phyloP scores from a whole-genome alignment of 768 basidiomycete genomes.

The Lepiota brunneoincarnata region DNA sequence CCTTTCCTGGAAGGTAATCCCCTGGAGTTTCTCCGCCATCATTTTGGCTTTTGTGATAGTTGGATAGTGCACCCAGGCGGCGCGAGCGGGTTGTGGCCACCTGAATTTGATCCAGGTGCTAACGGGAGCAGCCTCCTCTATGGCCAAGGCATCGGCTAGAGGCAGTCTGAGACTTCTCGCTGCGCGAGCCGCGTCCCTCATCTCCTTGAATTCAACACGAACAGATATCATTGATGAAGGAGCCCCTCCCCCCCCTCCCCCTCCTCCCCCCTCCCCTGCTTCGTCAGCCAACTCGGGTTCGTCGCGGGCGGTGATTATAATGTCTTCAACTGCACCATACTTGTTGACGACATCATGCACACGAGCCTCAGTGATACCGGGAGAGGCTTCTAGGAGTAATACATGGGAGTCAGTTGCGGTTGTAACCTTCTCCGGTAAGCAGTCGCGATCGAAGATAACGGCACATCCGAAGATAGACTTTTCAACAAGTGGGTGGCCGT shows the following conservation, averaged over 20 bases:
- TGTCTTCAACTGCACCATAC: slow-evolving; percentile 7
- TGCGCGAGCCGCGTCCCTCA: slow-evolving; percentile 5
- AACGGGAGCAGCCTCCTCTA: not conserved
- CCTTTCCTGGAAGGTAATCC: slow-evolving; percentile 33
- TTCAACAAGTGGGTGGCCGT: slow-evolving; percentile 16
- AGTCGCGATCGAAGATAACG: slow-evolving; percentile 32
- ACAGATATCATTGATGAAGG: not conserved
- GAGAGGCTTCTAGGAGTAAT: not conserved
- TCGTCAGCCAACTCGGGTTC: no score
- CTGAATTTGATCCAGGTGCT: slow-evolving; percentile 31
- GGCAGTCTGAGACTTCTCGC: not conserved
- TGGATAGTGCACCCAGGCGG: slow-evolving; percentile 46
- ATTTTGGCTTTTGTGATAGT: slow-evolving; percentile 40
- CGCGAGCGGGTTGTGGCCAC: slow-evolving; percentile 41
- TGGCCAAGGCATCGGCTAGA: slow-evolving; percentile 3
- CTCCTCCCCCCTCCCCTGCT: not conserved
- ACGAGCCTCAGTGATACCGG: slow-evolving; percentile 6
- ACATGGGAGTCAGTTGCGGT: slow-evolving; percentile 34
- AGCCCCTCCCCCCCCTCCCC: not conserved
- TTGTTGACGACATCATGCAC: slow-evolving; percentile 9
- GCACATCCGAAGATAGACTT: slow-evolving; percentile 22
- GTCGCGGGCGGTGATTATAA: not conserved
- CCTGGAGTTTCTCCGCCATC: slow-evolving; percentile 38
- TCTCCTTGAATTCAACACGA: slow-evolving; percentile 10
- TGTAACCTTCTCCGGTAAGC: slow-evolving; percentile 25